Percentiles rank a stretch among this genome's conserved stretches.
Conservation (phyloP, 2,329 filamentous ascomycete genomes). For the Blastomyces silverae region DNA sequence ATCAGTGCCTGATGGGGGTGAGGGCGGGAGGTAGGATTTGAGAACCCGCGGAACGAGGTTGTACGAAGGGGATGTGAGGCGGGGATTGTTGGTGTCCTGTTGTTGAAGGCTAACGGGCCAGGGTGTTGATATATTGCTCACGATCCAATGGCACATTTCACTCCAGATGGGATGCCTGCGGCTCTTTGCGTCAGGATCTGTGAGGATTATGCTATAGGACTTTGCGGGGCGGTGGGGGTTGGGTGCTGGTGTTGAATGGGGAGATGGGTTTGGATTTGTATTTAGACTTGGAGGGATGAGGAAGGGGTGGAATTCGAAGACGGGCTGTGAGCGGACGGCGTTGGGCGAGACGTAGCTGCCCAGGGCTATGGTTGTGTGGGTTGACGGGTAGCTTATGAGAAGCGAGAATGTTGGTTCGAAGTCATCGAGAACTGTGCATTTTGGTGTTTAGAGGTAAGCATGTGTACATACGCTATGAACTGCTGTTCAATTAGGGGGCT, state of each 20-base stretch:
- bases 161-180: constrained; percentile 49
- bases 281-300: constrained; percentile 17
- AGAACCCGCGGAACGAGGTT: constrained; percentile 13
- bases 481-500: neutral
- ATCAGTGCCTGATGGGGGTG: constrained; percentile 50
- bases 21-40: constrained; percentile 47
- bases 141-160: constrained; percentile 53
- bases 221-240: constrained; percentile 23
- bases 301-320: constrained; percentile 34
- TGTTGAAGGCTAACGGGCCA: neutral
- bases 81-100: constrained; percentile 13
- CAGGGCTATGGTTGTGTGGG: constrained; percentile 41
- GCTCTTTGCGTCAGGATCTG: constrained; percentile 54
- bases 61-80: neutral
- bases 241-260: constrained; percentile 1
- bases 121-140: constrained; percentile 23
- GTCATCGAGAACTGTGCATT: constrained; percentile 49
- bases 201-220: constrained; percentile 46
- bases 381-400: constrained; percentile 43
- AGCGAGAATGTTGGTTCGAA: constrained; percentile 52
- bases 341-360: constrained; percentile 50
- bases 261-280: neutral
- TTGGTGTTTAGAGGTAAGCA: neutral
- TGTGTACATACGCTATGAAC: neutral
- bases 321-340: constrained; percentile 39